Conservation (phyloP, 805 yeast genomes). For the Scheffersomyces coipomensis region DNA sequence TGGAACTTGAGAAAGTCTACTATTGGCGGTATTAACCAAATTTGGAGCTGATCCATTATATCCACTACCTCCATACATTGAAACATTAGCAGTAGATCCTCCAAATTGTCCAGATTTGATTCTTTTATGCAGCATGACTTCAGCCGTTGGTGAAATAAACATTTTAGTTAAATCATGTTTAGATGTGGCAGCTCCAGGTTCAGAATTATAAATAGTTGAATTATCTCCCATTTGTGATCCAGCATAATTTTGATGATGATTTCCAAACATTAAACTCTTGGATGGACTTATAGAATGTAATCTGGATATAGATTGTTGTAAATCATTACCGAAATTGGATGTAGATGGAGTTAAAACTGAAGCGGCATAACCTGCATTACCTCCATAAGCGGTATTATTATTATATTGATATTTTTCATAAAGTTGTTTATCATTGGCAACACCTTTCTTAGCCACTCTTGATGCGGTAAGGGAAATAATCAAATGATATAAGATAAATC, state of each 20-base stretch:
- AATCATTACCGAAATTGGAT: constrained; percentile 13
- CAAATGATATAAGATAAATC: constrained; percentile 52
- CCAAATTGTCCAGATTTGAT: constrained; percentile 22
- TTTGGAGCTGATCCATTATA: constrained; percentile 12
- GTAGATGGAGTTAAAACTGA: constrained; percentile 15
- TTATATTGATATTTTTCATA: constrained; percentile 32
- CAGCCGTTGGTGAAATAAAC: constrained; percentile 81
- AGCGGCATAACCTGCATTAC: constrained; percentile 12
- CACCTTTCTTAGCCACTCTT: constrained; percentile 48
- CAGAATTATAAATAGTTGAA: constrained; percentile 33
- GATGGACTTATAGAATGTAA: constrained; percentile 28
- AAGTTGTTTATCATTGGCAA: constrained; percentile 26
- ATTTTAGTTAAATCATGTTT: constrained; percentile 45
- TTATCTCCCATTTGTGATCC: constrained; percentile 24
- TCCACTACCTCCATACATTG: constrained; percentile 12
- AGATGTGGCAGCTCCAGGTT: constrained; percentile 29
- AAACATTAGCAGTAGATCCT: constrained; percentile 18
- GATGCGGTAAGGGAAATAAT: constrained; percentile 48
- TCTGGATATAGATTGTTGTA: constrained; percentile 22
- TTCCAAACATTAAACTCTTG: constrained; percentile 14
- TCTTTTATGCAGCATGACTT: constrained; percentile 54
- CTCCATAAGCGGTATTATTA: constrained; percentile 24
- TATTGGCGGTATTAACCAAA: constrained; percentile 18
- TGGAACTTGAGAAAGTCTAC: constrained; percentile 33
- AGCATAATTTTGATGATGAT: constrained; percentile 13